Evolutionary conservation across 257 asterid species (phyloP), one percentile per base, ranked within the genome.

Genomic region (Cruciata laevipes): DNA sequence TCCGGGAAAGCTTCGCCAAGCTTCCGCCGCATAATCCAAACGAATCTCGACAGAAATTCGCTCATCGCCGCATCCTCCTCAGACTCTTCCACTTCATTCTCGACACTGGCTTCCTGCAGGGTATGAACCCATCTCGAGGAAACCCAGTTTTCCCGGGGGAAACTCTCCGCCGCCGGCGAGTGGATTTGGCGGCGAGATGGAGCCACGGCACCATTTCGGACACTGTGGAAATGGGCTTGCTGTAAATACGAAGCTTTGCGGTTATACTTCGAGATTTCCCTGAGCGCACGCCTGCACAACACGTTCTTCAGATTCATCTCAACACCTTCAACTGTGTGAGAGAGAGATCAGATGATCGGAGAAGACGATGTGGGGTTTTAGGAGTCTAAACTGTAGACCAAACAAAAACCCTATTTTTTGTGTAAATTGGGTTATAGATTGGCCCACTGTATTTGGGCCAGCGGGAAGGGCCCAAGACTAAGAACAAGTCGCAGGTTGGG

Each of bases 21-120:
- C 76, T 78, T 84, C 68, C 90, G 85, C 21, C 97, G 85, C 97
- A 93, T 90, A 59, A 83, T 76, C 95, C 99, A 90, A 53, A 82
- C 92, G 65, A 93, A 90, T 69, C 97, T 78, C 24, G 96, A 90
- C 69, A 93, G 78, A 80, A 88, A 93, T 71, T 90, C 97, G 25
- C 81, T 86, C 84, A 80, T 76, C 38, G 83, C 23, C 18, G 84
- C 82, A 61, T 83, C 89, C 40, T 74, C 76, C 65, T 87, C 88
- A 0, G 85, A 71, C 51, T 80, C 88, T 3, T 66, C 24, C 10
- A 64, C 86, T 20, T 80, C 73, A 66, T 71, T 74, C 6, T 63
- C 33, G 0, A 69, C 64, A 23, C 33, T 40, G 59, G 65, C 65
- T 73, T 65, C 78, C 61, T 74, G 84, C 30, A 69, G 71, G 42